phyloP scores from a whole-genome alignment of 495 filamentous ascomycete species.

The Penicillium cinerascens region DNA sequence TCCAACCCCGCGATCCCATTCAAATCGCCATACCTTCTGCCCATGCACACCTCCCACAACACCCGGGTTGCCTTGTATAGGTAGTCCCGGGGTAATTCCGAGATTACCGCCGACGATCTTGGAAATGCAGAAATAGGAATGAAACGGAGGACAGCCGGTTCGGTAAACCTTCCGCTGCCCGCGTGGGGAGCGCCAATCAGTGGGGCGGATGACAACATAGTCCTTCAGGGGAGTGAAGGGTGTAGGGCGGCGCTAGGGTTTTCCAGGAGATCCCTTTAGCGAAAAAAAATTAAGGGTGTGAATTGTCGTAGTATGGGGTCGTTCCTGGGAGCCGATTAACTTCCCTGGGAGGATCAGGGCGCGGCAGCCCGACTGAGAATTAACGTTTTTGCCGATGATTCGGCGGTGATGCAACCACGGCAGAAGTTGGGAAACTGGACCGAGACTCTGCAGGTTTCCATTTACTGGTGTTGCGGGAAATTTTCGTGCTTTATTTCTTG shows the following conservation, averaged over 20 bases:
- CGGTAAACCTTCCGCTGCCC: conserved; percentile 12
- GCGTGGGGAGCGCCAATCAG: conserved; percentile 6
- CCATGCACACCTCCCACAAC: neutral
- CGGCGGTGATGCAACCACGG: conserved; percentile 13
- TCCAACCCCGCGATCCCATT: neutral
- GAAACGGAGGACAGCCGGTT: conserved; percentile 10
- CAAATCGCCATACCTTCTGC: neutral
- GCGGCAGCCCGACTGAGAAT: neutral
- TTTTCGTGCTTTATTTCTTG: neutral
- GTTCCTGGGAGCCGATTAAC: too few relatives aligned
- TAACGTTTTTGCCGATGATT: neutral
- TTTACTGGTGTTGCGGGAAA: neutral
- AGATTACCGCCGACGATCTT: neutral
- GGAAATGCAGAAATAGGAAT: neutral
- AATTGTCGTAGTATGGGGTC: neutral
- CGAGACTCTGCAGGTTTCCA: conserved; percentile 1
- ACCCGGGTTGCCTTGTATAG: neutral
- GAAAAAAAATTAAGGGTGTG: neutral
- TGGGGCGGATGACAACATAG: conserved; percentile 1
- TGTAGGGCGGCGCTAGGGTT: too few relatives aligned
- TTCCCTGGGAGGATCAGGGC: neutral
- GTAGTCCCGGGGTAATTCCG: neutral
- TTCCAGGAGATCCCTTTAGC: too few relatives aligned
- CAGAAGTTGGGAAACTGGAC: conserved; percentile 14
- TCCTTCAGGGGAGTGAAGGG: neutral